Conservation (phyloP, 2,329 filamentous ascomycete genomes). For the Paracoccidioides brasiliensis region DNA sequence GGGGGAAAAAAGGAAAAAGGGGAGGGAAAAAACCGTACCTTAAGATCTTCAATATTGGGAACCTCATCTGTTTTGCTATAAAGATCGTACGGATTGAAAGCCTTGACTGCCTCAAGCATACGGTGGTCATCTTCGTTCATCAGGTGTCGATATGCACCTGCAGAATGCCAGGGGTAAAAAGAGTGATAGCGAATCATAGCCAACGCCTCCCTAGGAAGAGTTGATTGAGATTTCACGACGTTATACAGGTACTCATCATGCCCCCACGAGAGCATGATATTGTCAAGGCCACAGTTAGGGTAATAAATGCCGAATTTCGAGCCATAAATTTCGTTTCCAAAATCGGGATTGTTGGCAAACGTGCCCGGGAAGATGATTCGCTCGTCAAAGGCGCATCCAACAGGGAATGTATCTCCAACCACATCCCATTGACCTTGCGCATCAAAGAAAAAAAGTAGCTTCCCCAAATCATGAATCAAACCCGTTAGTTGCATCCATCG, state of each 20-base stretch:
- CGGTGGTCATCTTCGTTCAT: slow-evolving; percentile 71
- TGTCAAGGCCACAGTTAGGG: slow-evolving; percentile 67
- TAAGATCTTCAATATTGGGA: slow-evolving; percentile 63
- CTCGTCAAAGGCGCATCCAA: slow-evolving; percentile 42
- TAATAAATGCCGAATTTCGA: slow-evolving; percentile 69
- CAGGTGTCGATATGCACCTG: slow-evolving; percentile 65
- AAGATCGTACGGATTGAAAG: slow-evolving; percentile 84
- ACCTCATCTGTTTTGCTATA: slow-evolving; percentile 85
- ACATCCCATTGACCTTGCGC: slow-evolving; percentile 90
- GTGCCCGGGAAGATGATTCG: slow-evolving; percentile 66
- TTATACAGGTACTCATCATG: slow-evolving; percentile 49
- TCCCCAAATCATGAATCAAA: slow-evolving; percentile 26
- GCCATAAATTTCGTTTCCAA: slow-evolving; percentile 55
- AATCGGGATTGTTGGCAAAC: slow-evolving; percentile 66
- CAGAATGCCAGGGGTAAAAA: slow-evolving; percentile 84
- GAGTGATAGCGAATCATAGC: slow-evolving; percentile 91
- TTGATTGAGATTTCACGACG: slow-evolving; percentile 70
- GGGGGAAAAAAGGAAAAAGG: background rate
- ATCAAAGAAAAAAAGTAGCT: slow-evolving; percentile 33
- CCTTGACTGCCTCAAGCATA: slow-evolving; percentile 69
- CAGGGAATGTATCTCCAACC: slow-evolving; percentile 50
- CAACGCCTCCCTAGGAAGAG: slow-evolving; percentile 64
- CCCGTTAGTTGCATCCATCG: slow-evolving; percentile 24
- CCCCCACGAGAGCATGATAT: slow-evolving; percentile 82
- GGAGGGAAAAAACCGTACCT: slow-evolving; percentile 34